phyloP scores from a whole-genome alignment of 164 flowering plant species.

The Macadamia integrifolia region DNA sequence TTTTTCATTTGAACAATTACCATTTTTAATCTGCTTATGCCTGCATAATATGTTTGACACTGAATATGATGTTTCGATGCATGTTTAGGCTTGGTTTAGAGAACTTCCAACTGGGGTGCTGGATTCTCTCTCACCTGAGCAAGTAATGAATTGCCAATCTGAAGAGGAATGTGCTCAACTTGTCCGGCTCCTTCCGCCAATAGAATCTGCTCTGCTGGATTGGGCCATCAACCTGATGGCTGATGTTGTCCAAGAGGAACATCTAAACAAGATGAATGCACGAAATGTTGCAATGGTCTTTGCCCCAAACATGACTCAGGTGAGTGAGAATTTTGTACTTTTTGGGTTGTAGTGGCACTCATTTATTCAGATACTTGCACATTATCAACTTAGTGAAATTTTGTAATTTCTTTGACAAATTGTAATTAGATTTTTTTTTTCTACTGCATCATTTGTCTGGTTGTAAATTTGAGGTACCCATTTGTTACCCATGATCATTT shows the following conservation, averaged over 20 bases:
- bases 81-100: slow-evolving; percentile 78
- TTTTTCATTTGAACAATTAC: neutral
- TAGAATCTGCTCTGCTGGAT: slow-evolving; percentile 74
- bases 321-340: slow-evolving; percentile 8
- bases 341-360: no score
- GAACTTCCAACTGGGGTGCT: slow-evolving; percentile 79
- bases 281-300: slow-evolving; percentile 82
- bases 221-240: slow-evolving; percentile 95
- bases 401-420: no score
- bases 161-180: slow-evolving; percentile 71
- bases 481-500: no score
- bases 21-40: neutral
- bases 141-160: slow-evolving; percentile 67
- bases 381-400: no score
- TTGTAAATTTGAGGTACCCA: no score
- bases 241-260: slow-evolving; percentile 72
- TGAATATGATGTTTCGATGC: neutral
- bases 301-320: slow-evolving; percentile 90
- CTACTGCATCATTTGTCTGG: no score
- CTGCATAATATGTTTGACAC: neutral
- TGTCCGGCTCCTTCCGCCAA: slow-evolving; percentile 58
- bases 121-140: slow-evolving; percentile 71
- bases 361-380: no score
- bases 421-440: no score
- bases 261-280: slow-evolving; percentile 76